These are phyloP conservation scores for Vaccinium corymbosum DNA, from an alignment of 148 eudicot species.

Conservation along the genomic window DNA sequence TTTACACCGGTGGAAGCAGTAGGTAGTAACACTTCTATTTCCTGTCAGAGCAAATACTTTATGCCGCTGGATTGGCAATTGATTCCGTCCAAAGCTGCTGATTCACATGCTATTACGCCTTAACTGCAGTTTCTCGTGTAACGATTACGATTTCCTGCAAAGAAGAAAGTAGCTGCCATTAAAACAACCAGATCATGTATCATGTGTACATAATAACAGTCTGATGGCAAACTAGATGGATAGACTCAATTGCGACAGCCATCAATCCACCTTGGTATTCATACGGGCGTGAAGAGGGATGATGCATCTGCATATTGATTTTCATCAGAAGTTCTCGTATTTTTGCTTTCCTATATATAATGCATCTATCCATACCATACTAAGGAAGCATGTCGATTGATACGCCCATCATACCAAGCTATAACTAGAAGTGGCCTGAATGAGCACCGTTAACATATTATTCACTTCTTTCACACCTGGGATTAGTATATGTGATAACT, in stretches of 20 bases:
- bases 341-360: neutral
- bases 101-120: neutral
- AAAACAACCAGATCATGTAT: neutral
- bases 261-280: neutral
- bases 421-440: neutral
- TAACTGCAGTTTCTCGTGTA: slow-evolving; percentile 43
- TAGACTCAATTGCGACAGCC: neutral
- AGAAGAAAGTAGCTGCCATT: slow-evolving; percentile 10
- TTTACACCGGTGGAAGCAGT: neutral
- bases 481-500: neutral
- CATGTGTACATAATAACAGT: neutral
- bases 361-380: neutral
- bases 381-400: too few relatives aligned
- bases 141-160: slow-evolving; percentile 61
- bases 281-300: neutral
- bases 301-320: neutral
- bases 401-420: neutral
- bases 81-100: neutral
- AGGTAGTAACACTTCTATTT: neutral
- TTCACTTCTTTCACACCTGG: neutral
- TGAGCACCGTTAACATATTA: neutral
- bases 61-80: neutral
- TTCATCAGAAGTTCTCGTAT: neutral
- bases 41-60: neutral
- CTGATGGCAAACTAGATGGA: neutral